Evolutionary conservation across 2,329 filamentous ascomycete genomes (phyloP), one percentile per base, ranked within the genome.

Genomic region (Phialophora chinensis): DNA sequence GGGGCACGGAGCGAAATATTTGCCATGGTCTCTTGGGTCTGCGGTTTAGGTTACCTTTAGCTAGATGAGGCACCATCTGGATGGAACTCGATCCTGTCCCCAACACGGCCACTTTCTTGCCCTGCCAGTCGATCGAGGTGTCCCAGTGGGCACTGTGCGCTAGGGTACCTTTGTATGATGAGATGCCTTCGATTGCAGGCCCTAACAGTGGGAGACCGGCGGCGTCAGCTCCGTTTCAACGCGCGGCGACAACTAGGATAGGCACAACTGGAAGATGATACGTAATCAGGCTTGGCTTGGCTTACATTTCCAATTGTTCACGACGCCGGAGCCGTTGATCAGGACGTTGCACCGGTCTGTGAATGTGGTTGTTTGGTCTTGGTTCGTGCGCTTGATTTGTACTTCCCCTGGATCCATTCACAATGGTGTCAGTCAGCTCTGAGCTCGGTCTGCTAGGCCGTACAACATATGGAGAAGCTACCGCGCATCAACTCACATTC

Each of bases 21-120:
- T 31, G 1, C 31, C 8, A 4, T 10, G 10, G 33, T 35, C 33
- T 35, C 33, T 35, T 12, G 10, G 33, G 33, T 12, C 33, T 35
- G 20, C 20, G 47, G 5, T 17, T 6, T 7, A 12, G 38, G 5
- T 65, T 62, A 62, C 63, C 63, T 56, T 50, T 56, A 23, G 63
- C 63, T 12, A 65, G 50, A 47, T 68, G 63, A 1, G 63, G 66
- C 25, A 68, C 66, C 44, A 66, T 68, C 29, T 90, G 88, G 1
- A 90, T 83, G 0, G 87, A 88, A 0, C 86, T 86, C 0, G 87
- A 85, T 1, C 88, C 88, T 0, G 87, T 90, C 6, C 88, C 88
- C 33, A 90, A 85, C 60, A 90, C 83, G 20, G 83, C 88, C 60
- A 86, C 83, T n/a, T 83, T 81, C 74, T 90, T 90, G 60, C 82